Evolutionary conservation across 371 early-diverging fungal species (phyloP).

Genomic region (Circinella umbellata): DNA sequence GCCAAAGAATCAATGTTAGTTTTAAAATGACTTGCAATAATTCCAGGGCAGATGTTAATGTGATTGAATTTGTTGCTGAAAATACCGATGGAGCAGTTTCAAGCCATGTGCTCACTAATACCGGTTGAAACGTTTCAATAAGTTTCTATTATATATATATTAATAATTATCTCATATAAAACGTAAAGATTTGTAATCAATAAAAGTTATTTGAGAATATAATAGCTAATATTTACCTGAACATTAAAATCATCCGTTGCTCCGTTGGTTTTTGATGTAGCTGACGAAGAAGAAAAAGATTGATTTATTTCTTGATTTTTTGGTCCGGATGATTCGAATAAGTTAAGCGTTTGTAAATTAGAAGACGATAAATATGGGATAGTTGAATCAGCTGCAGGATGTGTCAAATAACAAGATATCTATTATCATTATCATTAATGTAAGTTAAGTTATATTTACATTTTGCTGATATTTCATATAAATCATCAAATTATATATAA

Average conservation of each 20-base stretch:
- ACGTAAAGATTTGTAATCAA: too few species aligned
- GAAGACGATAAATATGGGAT: conserved; percentile 30
- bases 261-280: conserved; percentile 9
- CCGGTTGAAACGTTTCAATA: conserved; percentile 63
- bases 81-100: conserved; percentile 76
- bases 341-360: conserved; percentile 16
- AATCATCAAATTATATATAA: neutral
- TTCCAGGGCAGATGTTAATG: conserved; percentile 52
- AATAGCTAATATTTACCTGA: neutral
- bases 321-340: conserved; percentile 43
- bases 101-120: conserved; percentile 74
- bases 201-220: neutral
- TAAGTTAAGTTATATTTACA: neutral
- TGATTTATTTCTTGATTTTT: neutral
- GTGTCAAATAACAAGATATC: conserved; percentile 15
- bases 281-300: neutral
- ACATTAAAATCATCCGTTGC: neutral
- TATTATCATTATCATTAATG: neutral
- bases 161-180: too few species aligned
- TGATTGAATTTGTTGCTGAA: conserved; percentile 37
- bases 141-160: conserved; percentile 28
- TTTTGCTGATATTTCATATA: too few species aligned
- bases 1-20: conserved; percentile 70
- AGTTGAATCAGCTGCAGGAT: conserved; percentile 19
- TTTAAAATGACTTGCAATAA: conserved; percentile 55